Evolutionary conservation across 106 monocot genomes (phyloP).

Genomic region (Dendrobium officinale): DNA sequence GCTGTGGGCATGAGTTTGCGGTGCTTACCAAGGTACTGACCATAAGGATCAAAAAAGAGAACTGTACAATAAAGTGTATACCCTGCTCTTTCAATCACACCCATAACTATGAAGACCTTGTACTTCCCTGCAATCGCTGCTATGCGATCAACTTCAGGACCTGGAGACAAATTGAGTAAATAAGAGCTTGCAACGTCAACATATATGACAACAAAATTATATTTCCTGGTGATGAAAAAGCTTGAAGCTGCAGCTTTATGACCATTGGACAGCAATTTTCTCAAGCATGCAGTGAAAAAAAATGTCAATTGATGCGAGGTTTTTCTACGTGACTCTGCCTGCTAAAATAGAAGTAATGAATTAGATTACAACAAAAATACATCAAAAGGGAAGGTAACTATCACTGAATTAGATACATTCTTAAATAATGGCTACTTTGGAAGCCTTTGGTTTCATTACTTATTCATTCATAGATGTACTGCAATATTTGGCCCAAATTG

Average conservation of each 20-base stretch:
- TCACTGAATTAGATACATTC: too few relatives aligned
- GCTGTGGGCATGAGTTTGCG: conserved; percentile 93
- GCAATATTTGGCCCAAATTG: too few relatives aligned
- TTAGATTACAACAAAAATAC: too few relatives aligned
- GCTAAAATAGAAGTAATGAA: background rate
- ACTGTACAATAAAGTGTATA: conserved; percentile 94
- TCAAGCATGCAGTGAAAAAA: background rate
- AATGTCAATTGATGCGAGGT: background rate
- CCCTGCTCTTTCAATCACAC: conserved; percentile 85
- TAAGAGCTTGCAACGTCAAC: background rate
- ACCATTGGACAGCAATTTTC: background rate
- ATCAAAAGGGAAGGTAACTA: too few relatives aligned
- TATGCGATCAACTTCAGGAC: conserved; percentile 85
- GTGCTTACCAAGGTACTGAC: conserved; percentile 84
- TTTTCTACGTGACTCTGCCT: background rate
- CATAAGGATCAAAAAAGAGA: conserved; percentile 84
- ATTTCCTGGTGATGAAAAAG: background rate
- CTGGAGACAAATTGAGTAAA: conserved; percentile 21
- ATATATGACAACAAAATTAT: background rate
- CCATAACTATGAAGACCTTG: conserved; percentile 90
- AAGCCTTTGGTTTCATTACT: too few relatives aligned
- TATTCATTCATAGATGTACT: too few relatives aligned
- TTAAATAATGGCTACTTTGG: too few relatives aligned
- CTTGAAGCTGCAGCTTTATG: background rate
- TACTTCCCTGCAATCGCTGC: conserved; percentile 87